Percentiles rank a stretch among this genome's conserved stretches.
phyloP scores from a whole-genome alignment of 768 basidiomycete species.

The Leccinum sublutescens region DNA sequence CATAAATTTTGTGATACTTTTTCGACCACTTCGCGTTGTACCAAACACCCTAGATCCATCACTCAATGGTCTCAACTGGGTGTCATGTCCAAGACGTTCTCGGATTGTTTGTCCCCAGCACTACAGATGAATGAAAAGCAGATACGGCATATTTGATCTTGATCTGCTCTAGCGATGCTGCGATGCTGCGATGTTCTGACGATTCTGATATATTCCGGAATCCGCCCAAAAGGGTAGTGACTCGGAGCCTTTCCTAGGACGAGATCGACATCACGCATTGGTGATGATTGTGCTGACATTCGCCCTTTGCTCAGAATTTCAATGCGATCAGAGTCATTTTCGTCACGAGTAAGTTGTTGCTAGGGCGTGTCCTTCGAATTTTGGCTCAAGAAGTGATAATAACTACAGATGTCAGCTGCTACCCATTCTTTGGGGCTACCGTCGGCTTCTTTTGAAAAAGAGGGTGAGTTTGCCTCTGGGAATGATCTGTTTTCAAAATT shows the following conservation, averaged over 20 bases:
- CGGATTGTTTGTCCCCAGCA: too few relatives aligned
- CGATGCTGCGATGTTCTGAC: too few relatives aligned
- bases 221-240: too few relatives aligned
- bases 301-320: neutral
- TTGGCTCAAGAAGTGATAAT: neutral
- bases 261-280: neutral
- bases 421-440: constrained; percentile 1
- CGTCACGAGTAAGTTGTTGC: neutral
- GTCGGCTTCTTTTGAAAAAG: neutral
- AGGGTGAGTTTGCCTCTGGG: neutral
- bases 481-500: neutral
- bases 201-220: too few relatives aligned
- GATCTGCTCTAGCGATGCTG: too few relatives aligned
- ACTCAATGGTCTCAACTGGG: too few relatives aligned
- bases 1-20: too few relatives aligned
- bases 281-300: neutral
- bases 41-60: too few relatives aligned
- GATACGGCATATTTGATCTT: too few relatives aligned
- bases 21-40: too few relatives aligned
- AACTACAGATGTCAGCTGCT: neutral
- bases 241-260: neutral
- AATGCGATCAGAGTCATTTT: neutral
- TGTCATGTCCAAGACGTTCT: too few relatives aligned
- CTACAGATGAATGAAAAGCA: too few relatives aligned
- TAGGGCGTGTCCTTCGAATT: neutral